Conservation (phyloP, 1,284 basidiomycete species). For the Tetrapyrgos nigripes region DNA sequence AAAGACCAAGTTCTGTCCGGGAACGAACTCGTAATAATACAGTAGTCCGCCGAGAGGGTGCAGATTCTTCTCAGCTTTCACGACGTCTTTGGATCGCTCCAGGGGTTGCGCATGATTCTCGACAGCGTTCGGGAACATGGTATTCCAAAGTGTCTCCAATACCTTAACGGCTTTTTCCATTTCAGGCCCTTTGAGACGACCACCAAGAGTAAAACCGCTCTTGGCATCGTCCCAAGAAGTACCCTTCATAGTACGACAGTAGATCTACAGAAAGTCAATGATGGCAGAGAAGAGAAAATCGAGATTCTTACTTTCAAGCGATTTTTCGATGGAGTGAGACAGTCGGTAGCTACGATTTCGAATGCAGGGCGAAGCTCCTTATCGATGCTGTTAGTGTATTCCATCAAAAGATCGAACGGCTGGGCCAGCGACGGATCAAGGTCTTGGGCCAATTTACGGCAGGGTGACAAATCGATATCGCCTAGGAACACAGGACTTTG, state of each 20-base stretch:
- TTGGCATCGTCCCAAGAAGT: constrained; percentile 33
- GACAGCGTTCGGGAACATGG: constrained; percentile 35
- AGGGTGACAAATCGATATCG: no score
- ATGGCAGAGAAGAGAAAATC: not conserved
- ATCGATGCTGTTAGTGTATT: constrained; percentile 29
- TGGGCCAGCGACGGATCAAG: constrained; percentile 29
- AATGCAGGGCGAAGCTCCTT: constrained; percentile 26
- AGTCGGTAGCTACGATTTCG: constrained; percentile 35
- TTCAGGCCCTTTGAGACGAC: constrained; percentile 27
- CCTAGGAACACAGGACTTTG: constrained; percentile 21
- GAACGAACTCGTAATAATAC: constrained; percentile 36
- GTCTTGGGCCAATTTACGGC: no score
- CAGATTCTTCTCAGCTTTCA: constrained; percentile 20
- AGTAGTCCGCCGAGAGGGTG: constrained; percentile 34
- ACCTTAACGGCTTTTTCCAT: constrained; percentile 25
- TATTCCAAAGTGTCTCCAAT: constrained; percentile 34
- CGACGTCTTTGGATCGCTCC: constrained; percentile 1
- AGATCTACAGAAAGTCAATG: constrained; percentile 27
- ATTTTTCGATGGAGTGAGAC: constrained; percentile 28
- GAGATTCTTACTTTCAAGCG: constrained; percentile 31
- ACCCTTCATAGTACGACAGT: constrained; percentile 32
- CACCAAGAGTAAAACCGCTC: constrained; percentile 33
- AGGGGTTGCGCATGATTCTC: constrained; percentile 23
- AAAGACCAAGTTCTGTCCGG: constrained; percentile 29
- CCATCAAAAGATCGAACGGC: constrained; percentile 31